Evolutionary conservation across 1,284 basidiomycete species (phyloP), one percentile per base, ranked within the genome.

Genomic region (Bjerkandera adusta): DNA sequence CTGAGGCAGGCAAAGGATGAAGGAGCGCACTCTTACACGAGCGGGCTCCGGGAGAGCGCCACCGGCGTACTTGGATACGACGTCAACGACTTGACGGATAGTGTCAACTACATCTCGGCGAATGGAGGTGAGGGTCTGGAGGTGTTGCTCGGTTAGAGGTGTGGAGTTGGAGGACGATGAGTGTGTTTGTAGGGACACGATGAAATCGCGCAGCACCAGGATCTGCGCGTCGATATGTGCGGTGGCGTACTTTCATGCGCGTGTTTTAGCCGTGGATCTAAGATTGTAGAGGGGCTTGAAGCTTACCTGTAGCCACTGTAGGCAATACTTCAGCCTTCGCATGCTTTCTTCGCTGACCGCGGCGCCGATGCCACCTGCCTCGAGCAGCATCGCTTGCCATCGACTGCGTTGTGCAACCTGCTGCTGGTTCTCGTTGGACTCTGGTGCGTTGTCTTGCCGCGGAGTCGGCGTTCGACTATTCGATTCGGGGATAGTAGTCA

Each of bases 271-370:
- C 21, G n/a, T n/a, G 47, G 34, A 33, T 37, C 27, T 36, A 7
- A 30, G 32, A 36, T 5, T 21, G 46, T 15, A 25, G n/a, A 16
- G 10, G 29, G 34, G 36, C 20, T 37, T 15, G 21, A 29, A 16
- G 29, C 73, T 26, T 38, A 91, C 89, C 70, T 88, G 83, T n/a
- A 96, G 71, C 91, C 91, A 94, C 49, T 91, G 83, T 27, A 95
- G 66, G 66, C 90, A 93, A 61, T 93, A 95, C 62, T 86, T 85
- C 40, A 96, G 67, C 44, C 85, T 76, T 52, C 89, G 77, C 87
- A 95, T 90, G 60, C 85, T 92, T 65, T 95, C 92, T 55, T 93
- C 89, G 63, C 89, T 92, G 45, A 94, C 75, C 2, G 92, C 92
- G 0, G 89, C 89, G 47, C 90, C 81, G 25, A 96, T 75, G 0